phyloP scores from a whole-genome alignment of 805 yeast species.

The Wilhelminamyces savonicus region DNA sequence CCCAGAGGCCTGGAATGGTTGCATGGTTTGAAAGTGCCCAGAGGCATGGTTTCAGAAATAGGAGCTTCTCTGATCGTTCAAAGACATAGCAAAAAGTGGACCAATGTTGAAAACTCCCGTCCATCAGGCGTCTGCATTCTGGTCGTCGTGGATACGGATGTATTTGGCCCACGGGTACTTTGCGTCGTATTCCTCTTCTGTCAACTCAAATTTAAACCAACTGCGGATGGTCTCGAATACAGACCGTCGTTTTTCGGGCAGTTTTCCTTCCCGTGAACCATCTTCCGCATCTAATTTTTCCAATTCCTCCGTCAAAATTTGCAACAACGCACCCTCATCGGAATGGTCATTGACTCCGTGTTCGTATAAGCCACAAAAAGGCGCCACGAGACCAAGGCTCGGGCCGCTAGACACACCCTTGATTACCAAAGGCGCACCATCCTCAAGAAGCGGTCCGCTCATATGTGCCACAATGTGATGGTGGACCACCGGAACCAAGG shows the following conservation, averaged over 20 bases:
- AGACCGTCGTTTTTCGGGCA: no score
- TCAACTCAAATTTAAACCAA: no score
- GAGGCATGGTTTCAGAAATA: no score
- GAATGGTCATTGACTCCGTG: conserved; percentile 3
- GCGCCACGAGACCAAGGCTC: conserved; percentile 7
- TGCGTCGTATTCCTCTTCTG: conserved; percentile 9
- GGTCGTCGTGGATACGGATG: conserved; percentile 1
- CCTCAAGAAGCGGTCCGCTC: conserved; percentile 9
- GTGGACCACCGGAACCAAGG: background rate
- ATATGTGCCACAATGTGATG: conserved; percentile 7
- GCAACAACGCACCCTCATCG: conserved; percentile 8
- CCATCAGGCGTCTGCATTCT: background rate
- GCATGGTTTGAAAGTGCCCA: no score
- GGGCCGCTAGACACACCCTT: conserved; percentile 3
- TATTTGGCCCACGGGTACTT: conserved; percentile 12
- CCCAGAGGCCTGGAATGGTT: no score
- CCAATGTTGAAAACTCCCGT: no score
- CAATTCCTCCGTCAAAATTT: conserved; percentile 10
- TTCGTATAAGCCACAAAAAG: conserved; percentile 9
- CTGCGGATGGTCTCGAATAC: no score
- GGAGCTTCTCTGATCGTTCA: no score
- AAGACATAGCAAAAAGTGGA: no score
- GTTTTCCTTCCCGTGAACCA: no score
- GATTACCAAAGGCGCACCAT: conserved; percentile 7
- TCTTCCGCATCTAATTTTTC: no score